These are phyloP conservation scores for Tolypocladium cylindrosporum DNA, from an alignment of 2,329 filamentous ascomycete genomes.

Conservation along the genomic window DNA sequence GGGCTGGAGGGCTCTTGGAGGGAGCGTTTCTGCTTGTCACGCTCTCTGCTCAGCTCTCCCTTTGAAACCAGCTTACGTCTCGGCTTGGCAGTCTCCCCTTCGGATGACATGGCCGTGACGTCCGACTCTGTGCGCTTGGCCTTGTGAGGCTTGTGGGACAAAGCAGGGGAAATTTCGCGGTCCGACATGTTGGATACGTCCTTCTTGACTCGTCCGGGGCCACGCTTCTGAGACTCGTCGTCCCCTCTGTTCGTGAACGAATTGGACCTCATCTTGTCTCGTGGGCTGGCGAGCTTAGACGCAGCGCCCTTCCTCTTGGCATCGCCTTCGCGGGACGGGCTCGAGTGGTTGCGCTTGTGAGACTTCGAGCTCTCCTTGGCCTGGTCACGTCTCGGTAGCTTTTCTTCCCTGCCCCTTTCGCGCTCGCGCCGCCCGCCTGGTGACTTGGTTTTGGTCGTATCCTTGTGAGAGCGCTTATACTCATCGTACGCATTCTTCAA, in stretches of 20 bases:
- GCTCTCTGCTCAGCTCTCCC: constrained; percentile 49
- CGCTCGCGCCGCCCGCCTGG: constrained; percentile 31
- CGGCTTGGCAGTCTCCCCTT: constrained; percentile 48
- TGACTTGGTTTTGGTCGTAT: constrained; percentile 37
- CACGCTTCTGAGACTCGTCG: constrained; percentile 39
- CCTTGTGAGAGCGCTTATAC: constrained; percentile 43
- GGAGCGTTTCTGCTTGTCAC: constrained; percentile 46
- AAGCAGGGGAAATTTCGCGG: constrained; percentile 39
- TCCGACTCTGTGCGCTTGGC: constrained; percentile 46
- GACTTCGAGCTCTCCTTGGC: constrained; percentile 31
- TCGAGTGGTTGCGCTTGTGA: constrained; percentile 37
- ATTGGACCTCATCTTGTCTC: constrained; percentile 37
- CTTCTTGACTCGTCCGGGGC: constrained; percentile 43
- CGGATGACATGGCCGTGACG: constrained; percentile 39
- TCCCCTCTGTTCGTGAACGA: constrained; percentile 34
- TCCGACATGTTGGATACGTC: constrained; percentile 43
- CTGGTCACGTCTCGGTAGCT: constrained; percentile 32
- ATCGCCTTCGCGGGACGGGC: constrained; percentile 36
- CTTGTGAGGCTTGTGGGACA: constrained; percentile 38
- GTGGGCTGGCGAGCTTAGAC: constrained; percentile 31
- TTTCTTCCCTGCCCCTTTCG: constrained; percentile 31
- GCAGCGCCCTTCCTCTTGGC: constrained; percentile 30
- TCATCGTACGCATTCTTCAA: constrained; percentile 67
- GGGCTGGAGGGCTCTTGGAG: constrained; percentile 44
- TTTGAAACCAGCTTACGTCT: constrained; percentile 55